Conservation (phyloP, 2,329 filamentous ascomycete species). For the Neodidymelliopsis sp. region DNA sequence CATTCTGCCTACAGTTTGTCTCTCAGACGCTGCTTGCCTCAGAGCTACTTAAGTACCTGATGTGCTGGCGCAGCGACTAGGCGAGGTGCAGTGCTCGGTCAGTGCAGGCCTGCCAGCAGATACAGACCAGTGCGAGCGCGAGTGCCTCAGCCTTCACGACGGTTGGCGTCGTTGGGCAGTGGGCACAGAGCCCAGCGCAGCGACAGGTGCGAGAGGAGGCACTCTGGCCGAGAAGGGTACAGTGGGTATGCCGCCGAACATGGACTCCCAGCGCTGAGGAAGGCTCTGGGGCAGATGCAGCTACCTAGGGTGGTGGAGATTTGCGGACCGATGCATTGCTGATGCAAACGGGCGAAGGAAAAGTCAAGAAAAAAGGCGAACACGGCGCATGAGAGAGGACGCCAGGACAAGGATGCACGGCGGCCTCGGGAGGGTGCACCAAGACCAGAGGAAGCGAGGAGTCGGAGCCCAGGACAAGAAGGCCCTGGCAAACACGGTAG, state of each 20-base stretch:
- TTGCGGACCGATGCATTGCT: slow-evolving; percentile 25
- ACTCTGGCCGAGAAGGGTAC: slow-evolving; percentile 8
- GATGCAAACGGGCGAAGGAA: slow-evolving; percentile 23
- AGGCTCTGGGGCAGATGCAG: slow-evolving; percentile 2
- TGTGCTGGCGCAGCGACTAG: slow-evolving; percentile 4
- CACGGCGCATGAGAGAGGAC: slow-evolving; percentile 9
- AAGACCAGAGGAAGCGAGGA: not conserved
- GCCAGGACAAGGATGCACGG: not conserved
- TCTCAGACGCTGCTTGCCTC: slow-evolving; percentile 11
- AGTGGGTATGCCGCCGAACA: slow-evolving; percentile 7
- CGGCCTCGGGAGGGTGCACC: too few species aligned
- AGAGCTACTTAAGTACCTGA: slow-evolving; percentile 1
- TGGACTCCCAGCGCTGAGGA: slow-evolving; percentile 1
- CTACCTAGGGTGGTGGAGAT: slow-evolving; percentile 26
- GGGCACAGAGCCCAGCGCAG: too few species aligned
- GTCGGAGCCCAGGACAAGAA: too few species aligned
- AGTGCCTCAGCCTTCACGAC: slow-evolving; percentile 3
- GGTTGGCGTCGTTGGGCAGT: not conserved
- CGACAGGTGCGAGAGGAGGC: not conserved
- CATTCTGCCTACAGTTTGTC: slow-evolving; percentile 13
- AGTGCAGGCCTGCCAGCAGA: slow-evolving; percentile 1
- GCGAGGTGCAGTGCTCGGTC: not conserved
- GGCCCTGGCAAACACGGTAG: too few species aligned
- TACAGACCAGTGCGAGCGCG: too few species aligned
- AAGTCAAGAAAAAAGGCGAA: slow-evolving; percentile 2